Evolutionary conservation across 108 stramenopile genomes (phyloP), one percentile per base, ranked within the genome.

Genomic region (Cyclostephanos invisitatus): DNA sequence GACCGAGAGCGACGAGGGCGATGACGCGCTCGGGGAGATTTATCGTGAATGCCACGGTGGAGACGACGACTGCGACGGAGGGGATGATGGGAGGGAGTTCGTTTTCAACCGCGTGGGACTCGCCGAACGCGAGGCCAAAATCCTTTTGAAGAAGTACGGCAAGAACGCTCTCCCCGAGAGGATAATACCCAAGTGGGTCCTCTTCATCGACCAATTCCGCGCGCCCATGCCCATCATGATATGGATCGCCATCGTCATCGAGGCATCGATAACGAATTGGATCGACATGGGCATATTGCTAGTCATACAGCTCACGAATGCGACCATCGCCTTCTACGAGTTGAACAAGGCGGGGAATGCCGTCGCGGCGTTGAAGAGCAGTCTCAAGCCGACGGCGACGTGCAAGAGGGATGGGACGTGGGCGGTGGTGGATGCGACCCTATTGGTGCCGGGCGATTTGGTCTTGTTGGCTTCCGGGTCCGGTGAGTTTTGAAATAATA

Each of bases 211-310:
- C 29, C 81, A 85, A 64, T 85, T 91, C 62, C 85, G 80, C 70
- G 83, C 81, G 2, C 90, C 90, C 67, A 91, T 91, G 90, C 90
- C 90, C 70, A 82, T 85, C 77, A 91, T 91, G 90, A 91, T 91
- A 38, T 88, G 87, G 86, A 49, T 83, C 14, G 87, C 87, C 59
- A 82, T 79, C 62, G 54, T 86, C 53, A 84, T 91, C 55, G 87
- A 86, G 69, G 48, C 73, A 29, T 62, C 65, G 5, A 85, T 80
- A 67, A 63, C 61, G 50, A 76, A 72, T 66, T 85, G 44, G 42
- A 69, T 77, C 12, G 87, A 91, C 51, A 73, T 84, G 65, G 71
- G 70, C 12, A 83, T 89, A 12, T 63, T 91, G 0, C 63, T 86
- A 17, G 7, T 75, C 20, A 75, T 89, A 25, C 87, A 87, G 64